Evolutionary conservation across 139 green algal genomes (phyloP), one percentile per base, ranked within the genome.

Genomic region (Coccomyxa sp.): DNA sequence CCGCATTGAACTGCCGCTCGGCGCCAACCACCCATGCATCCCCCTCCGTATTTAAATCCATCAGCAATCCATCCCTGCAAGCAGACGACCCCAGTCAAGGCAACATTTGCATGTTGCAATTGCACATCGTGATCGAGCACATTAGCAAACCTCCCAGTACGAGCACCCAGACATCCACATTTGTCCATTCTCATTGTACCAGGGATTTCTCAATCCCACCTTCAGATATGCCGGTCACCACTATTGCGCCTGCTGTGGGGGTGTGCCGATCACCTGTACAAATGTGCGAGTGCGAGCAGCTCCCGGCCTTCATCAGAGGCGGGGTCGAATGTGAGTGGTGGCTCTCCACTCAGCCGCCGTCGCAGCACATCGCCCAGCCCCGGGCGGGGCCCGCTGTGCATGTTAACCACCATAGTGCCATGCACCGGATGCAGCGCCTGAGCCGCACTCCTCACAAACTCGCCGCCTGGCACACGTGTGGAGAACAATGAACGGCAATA

Each of bases 401-500:
- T 51, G 85, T 93, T 92, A 14, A 92, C 76, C n/a, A 93, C 59
- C 9, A 93, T 58, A 13, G 66, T 78, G 68, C 90, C 90, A n/a
- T 90, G 84, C 16, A 17, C 16, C 13, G 90, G 90, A 84, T 93
- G 87, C 32, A 93, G 79, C 16, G 85, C 82, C 0, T n/a, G 59
- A 10, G 71, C 82, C 25, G 92, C 32, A 11, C 38, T 30, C 17
- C 12, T 25, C 9, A 87, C 76, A 84, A 92, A 93, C 7, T 77
- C 74, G 58, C 68, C 71, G 67, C 18, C 76, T 80, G 31, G 13
- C 17, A 31, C 57, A 79, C 76, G 0, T 23, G 13, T 13, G 32
- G 18, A 57, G 67, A 67, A 28, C 45, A 79, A 78, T 27, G 13
- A 1, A 13, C 32, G 66, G 18, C 28, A 14, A 71, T 21, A 25